These are phyloP conservation scores for Lepraria neglecta DNA, from an alignment of 495 filamentous ascomycete species.

Conservation along the genomic window DNA sequence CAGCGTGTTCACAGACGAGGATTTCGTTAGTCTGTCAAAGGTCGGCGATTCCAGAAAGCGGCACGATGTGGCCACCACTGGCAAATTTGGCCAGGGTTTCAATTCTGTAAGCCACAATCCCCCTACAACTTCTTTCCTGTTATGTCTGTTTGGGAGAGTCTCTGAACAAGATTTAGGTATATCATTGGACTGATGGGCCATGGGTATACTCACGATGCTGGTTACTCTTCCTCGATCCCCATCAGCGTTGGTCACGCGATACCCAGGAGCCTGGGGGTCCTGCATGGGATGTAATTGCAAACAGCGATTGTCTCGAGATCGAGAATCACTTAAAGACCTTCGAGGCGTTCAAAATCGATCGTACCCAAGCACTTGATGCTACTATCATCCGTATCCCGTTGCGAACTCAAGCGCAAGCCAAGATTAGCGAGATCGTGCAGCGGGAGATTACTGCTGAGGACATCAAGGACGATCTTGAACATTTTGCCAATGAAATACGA, in stretches of 20 bases:
- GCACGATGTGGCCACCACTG: constrained; percentile 34
- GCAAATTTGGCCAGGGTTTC: constrained; percentile 41
- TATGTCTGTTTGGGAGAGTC: neutral
- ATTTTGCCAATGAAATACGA: constrained; percentile 33
- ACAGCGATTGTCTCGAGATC: constrained; percentile 29
- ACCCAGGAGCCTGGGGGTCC: constrained; percentile 34
- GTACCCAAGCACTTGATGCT: constrained; percentile 26
- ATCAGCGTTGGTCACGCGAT: constrained; percentile 35
- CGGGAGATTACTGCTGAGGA: constrained; percentile 27
- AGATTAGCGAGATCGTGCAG: constrained; percentile 31
- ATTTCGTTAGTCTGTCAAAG: constrained; percentile 34
- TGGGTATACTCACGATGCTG: constrained; percentile 36
- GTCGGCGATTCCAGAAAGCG: constrained; percentile 38
- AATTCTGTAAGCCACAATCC: constrained; percentile 30
- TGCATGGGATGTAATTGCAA: constrained; percentile 34
- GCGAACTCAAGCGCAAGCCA: constrained; percentile 32
- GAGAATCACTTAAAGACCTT: constrained; percentile 37
- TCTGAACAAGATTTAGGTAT: constrained; percentile 31
- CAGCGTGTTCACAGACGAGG: constrained; percentile 32
- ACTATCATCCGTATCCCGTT: constrained; percentile 44
- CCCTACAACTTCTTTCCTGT: no score
- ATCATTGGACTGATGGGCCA: constrained; percentile 43
- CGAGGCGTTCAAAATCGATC: constrained; percentile 23
- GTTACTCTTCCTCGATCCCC: constrained; percentile 40
- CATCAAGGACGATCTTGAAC: constrained; percentile 33